Base-by-base conservation (phyloP, 2,329 filamentous ascomycete genomes). In the Pezicula rhizophila region DNA sequence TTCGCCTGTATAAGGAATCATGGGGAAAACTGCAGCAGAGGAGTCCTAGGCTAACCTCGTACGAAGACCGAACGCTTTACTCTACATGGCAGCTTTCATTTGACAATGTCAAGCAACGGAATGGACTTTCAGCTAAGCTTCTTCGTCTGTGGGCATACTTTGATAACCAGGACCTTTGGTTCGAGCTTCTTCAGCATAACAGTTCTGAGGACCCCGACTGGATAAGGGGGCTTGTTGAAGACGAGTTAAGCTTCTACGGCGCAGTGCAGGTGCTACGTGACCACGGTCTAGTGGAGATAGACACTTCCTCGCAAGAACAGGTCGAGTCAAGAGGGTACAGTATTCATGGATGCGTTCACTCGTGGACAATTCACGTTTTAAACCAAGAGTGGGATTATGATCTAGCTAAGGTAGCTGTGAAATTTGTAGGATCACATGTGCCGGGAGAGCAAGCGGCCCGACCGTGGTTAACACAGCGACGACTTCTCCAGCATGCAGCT, bases 131-230 rank as follows among this genome's bases (percentile, higher is more conserved):
- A 40, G 67, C 68, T 23, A 55, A 60, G 25, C 59, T 74, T 1
- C n/a, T 57, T 72, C 11, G n/a, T n/a, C n/a, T n/a, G n/a, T 69
- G 68, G 64, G 68, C 67, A n/a, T 68, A 63, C 49, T 70, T 76
- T 47, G 64, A 68, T 51, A 68, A 70, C 52, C 59, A 67, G 11
- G 68, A 72, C 49, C 52, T 76, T 4, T 76, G 68, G 71, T 72
- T 64, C 52, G 64, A 72, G 47, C 61, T 75, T n/a, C 51, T 75
- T 61, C 51, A 2, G 64, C 64, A 55, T 18, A 43, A 42, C 31
- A 25, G 41, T 26, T 48, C 42, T n/a, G 8, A 31, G 18, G 48
- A 45, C 5, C 61, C 58, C 2, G 14, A 23, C 2, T 64, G 57
- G 60, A 46, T 62, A 25, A 14, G 53, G 46, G 49, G 26, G 8